These are phyloP conservation scores for Pyrus pyrifolia DNA, from an alignment of 306 rosid genomes.

Conservation along the genomic window DNA sequence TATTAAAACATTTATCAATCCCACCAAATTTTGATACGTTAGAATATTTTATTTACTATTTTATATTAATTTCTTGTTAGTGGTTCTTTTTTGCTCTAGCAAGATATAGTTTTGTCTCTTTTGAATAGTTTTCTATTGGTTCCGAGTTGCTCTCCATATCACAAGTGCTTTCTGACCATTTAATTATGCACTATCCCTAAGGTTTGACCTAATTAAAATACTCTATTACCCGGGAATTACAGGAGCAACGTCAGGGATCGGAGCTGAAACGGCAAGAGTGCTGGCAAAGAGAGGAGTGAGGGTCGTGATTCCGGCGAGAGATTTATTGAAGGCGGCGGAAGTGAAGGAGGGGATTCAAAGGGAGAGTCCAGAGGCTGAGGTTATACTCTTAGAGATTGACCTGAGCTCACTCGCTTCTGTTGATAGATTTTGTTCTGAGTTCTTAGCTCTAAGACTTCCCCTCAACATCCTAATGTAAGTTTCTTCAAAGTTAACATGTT, in stretches of 20 bases:
- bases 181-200: not conserved
- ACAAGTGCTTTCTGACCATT: not conserved
- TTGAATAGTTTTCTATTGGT: constrained; percentile 18
- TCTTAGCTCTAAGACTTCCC: constrained; percentile 62
- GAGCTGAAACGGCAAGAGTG: constrained; percentile 92
- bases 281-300: constrained; percentile 89
- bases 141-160: constrained; percentile 5
- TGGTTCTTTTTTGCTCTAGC: constrained; percentile 36
- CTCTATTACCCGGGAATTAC: not conserved
- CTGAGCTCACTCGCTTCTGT: constrained; percentile 82
- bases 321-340: constrained; percentile 54
- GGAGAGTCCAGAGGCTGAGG: constrained; percentile 70
- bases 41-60: not conserved
- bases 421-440: constrained; percentile 59
- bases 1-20: not conserved
- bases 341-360: constrained; percentile 51
- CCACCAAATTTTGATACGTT: not conserved
- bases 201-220: not conserved
- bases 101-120: constrained; percentile 40
- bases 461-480: constrained; percentile 81
- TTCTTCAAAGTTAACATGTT: not conserved
- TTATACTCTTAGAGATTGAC: constrained; percentile 71
- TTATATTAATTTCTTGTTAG: not conserved
- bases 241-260: constrained; percentile 90
- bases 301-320: constrained; percentile 81